Evolutionary conservation across 2,329 filamentous ascomycete species (phyloP), one percentile per base, ranked within the genome.

Genomic region (Mycogone perniciosa): DNA sequence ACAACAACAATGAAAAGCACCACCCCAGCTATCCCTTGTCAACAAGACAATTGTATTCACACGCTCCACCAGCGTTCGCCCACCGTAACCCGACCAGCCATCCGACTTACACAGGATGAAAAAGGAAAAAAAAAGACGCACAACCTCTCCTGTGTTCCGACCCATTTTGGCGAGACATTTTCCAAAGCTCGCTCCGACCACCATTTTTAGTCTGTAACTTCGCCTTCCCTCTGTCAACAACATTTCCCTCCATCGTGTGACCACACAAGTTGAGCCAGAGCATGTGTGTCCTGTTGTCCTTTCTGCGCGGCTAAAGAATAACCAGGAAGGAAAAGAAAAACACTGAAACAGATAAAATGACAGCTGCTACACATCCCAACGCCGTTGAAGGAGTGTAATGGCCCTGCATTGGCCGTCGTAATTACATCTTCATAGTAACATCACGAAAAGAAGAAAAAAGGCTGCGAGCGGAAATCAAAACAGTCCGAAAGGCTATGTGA

Each of bases 341-440:
- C 31, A n/a, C 31, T 27, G 31, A 50, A 48, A 43, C 44, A 38
- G 48, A 42, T 49, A 31, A 53, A 46, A 53, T 54, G 53, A 58
- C 56, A 64, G 62, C 60, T 61, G 61, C 60, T 51, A 60, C 60
- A 61, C 54, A 55, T 56, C 58, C 55, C 55, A 68, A 69, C 66
- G 66, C 66, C 66, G 35, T 48, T 57, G 56, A 69, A 62, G 65
- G 67, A 69, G 62, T 63, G 66, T 67, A 68, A 67, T 65, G 66
- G 66, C 55, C 65, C 51, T 41, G 51, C 51, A 45, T 48, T 44
- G 63, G 61, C 66, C 66, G 64, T 68, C 66, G 59, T 68, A 61
- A 69, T 69, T 70, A 69, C 64, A 64, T 65, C 62, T 63, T 66
- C 63, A 60, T 52, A 50, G 53, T 48, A 51, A 41, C 52, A 54